Conservation (phyloP, 768 basidiomycete species). For the Mycena albidolilacea region DNA sequence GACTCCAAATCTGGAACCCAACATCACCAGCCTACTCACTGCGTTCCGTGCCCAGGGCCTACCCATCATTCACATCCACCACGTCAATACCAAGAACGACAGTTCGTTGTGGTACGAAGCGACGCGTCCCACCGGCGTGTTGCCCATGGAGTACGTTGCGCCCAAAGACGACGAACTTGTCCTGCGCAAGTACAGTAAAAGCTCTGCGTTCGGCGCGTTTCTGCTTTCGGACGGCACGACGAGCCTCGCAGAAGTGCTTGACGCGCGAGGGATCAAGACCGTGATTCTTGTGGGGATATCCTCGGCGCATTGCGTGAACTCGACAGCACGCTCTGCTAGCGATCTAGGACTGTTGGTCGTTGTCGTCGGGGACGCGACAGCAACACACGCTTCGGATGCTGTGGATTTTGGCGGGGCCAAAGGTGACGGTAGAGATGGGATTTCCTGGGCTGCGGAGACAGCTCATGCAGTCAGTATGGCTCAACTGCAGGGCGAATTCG, state of each 20-base stretch:
- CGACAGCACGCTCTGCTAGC: constrained; percentile 26
- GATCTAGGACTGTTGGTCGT: constrained; percentile 28
- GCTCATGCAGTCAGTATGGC: constrained; percentile 32
- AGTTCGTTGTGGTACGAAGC: constrained; percentile 19
- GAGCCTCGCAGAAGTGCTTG: constrained; percentile 21
- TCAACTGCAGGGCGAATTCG: constrained; percentile 30
- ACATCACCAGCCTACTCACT: constrained; percentile 31
- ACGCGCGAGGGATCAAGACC: constrained; percentile 16
- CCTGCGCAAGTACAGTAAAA: constrained; percentile 36
- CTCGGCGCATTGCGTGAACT: constrained; percentile 36
- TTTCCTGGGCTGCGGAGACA: constrained; percentile 29
- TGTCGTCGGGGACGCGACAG: constrained; percentile 31
- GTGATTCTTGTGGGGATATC: constrained; percentile 32
- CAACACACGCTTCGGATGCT: constrained; percentile 12
- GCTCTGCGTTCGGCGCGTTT: constrained; percentile 32
- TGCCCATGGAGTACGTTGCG: constrained; percentile 27
- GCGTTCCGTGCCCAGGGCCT: constrained; percentile 25
- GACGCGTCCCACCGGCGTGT: constrained; percentile 15
- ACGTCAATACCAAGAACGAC: constrained; percentile 28
- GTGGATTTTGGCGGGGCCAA: not conserved
- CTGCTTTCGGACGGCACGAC: constrained; percentile 17
- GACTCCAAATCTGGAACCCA: constrained; percentile 33
- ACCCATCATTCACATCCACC: constrained; percentile 37
- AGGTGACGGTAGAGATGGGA: constrained; percentile 28
- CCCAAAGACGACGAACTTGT: constrained; percentile 25